Base-by-base conservation (phyloP, 2,329 filamentous ascomycete genomes). In the Paramyrothecium sp. region DNA sequence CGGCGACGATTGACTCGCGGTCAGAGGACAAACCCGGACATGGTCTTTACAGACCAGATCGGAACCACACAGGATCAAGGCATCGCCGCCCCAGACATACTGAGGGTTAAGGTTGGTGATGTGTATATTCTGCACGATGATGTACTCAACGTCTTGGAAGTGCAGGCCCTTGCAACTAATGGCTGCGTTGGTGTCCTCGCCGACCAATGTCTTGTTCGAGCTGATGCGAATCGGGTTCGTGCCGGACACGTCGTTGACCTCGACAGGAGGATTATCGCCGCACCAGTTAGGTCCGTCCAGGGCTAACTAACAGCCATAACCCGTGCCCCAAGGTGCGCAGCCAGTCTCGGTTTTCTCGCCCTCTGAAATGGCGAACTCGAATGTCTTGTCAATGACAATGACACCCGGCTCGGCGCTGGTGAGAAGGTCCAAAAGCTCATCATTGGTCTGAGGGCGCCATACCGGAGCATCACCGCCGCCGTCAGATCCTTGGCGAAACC, bases 251-350 rank as follows among this genome's bases (percentile, higher is more conserved):
- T 85, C 79, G 59, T 78, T 75, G 41, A 73, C 79, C 8, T 73
- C 72, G 47, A 75, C 76, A 50, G 54, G 73, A 71, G 87, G 74
- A 69, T 87, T 83, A 74, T 86, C 86, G 56, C 68, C 73, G 70
- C 85, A 88, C 80, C 82, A 85, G 65, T 77, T 66, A 67, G 85
- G 72, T 73, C 83, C 75, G 74, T 87, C 83, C 69, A 88, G 86
- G 61, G 85, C 81, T 47, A 79, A 63, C 75, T 88, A 85, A 71
- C 85, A 84, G 12, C 58, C 71, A 3, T 78, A 70, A 12, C 68
- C 78, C 23, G 81, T 83, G 41, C 81, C 83, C 72, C 79, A 84
- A 22, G 85, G 84, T 17, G 83, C 79, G 64, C 86, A 88, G 21
- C 85, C 85, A 17, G 75, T 78, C 46, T 69, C 77, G 26, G 75